Evolutionary conservation across 2,329 filamentous ascomycete species (phyloP), one percentile per base, ranked within the genome.

Genomic region (Xylariaceae sp.): DNA sequence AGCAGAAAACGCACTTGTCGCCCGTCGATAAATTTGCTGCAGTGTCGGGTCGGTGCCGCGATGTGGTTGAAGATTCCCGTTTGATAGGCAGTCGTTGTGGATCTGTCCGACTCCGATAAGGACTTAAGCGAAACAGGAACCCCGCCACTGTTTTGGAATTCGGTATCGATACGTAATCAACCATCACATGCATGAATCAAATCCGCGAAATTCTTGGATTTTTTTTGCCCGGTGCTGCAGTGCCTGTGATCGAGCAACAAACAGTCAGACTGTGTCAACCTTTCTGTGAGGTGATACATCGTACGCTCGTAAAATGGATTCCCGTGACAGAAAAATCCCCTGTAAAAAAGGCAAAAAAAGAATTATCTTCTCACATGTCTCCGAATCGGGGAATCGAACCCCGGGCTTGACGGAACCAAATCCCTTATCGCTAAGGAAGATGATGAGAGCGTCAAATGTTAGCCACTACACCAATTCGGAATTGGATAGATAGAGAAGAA

Each of bases 391-490:
- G 66, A 68, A 68, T 68, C 67, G 67, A 68, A 67, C 66, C 66
- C 67, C 66, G 67, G 64, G 67, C 67, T 65, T 59, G 56, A 63
- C 62, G 59, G 59, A 4, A 23, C 57, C 47, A 13, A 23, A 23
- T 30, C 10, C 17, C 17, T 18, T 18, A n/a, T n/a, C 9, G 1
- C 5, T 11, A n/a, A n/a, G 37, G 42, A n/a, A 45, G 13, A 23
- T n/a, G 8, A 57, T 71, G 70, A 73, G 70, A 71, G 70, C 70
- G 70, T 69, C 66, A 70, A 70, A 71, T 72, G 70, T 72, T 71
- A 65, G 66, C 70, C 70, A 72, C 68, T 69, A 68, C 68, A 71
- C 69, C 74, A 70, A 70, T 71, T 72, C 70, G 70, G 70, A 72
- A 50, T 15, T 13, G 34, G 4, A 34, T 50, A 50, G 2, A 13